Conservation (phyloP, 352 stramenopile genomes). For the Pythium coloratum region DNA sequence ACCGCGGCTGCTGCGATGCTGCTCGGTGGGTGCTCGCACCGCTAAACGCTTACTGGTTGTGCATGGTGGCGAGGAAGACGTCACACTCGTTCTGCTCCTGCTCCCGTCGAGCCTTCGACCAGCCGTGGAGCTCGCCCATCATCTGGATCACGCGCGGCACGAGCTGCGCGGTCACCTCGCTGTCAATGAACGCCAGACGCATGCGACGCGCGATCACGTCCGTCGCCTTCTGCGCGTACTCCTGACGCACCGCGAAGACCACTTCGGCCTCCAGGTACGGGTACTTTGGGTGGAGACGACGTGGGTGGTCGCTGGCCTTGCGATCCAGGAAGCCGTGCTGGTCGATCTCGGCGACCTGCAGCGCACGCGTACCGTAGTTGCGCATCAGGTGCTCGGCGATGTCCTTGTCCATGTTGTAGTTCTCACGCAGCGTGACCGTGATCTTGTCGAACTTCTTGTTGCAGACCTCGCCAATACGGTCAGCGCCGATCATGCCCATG, state of each 20-base stretch:
- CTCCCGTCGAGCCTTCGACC: constrained; percentile 74
- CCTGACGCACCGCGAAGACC: constrained; percentile 91
- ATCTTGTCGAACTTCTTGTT: constrained; percentile 97
- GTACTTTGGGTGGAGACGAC: constrained; percentile 92
- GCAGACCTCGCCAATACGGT: constrained; percentile 93
- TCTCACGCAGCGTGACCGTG: constrained; percentile 91
- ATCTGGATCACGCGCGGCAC: constrained; percentile 90
- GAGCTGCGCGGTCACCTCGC: constrained; percentile 65
- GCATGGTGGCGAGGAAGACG: constrained; percentile 84
- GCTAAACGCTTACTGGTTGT: constrained; percentile 53
- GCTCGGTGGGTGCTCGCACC: background rate
- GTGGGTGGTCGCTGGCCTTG: constrained; percentile 83
- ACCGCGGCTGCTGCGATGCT: background rate
- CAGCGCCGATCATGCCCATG: constrained; percentile 85
- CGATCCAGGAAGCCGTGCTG: constrained; percentile 78
- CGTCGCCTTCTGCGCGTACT: constrained; percentile 93
- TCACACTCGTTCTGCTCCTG: constrained; percentile 76
- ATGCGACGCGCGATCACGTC: constrained; percentile 93
- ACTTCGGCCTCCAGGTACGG: constrained; percentile 96
- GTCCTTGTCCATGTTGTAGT: constrained; percentile 93
- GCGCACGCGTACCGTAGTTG: constrained; percentile 95
- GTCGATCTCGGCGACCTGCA: constrained; percentile 94
- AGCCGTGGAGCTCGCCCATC: constrained; percentile 91
- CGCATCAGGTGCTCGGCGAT: constrained; percentile 94
- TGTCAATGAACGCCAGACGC: constrained; percentile 93